Base-by-base conservation (phyloP, 768 basidiomycete species). In the Porphyrellus cyaneotinctus region DNA sequence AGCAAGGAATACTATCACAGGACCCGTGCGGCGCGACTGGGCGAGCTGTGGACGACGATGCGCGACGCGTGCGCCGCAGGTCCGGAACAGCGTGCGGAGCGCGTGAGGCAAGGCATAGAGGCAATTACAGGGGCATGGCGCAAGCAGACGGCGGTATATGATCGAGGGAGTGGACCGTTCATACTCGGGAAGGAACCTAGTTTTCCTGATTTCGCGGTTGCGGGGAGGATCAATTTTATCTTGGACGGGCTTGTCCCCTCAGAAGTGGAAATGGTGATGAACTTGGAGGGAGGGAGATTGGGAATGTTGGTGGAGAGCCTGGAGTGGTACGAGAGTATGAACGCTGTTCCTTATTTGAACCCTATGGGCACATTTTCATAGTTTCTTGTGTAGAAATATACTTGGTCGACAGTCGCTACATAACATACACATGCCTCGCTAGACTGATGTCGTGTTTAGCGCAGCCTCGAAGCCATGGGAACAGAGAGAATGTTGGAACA, bases 1-100 rank as follows among this genome's bases (percentile, higher is more conserved):
- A 75, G 75, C 60, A 55, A 64, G 54, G 66, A 52, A 10, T 75
- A 74, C 57, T 82, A 77, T 60, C 62, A 72, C 28, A 57, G 53
- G 8, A 77, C 74, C 1, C 64, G 75, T 17, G 64, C 67, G 26
- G 52, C 46, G 5, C 43, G 38, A 2, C 71, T 72, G 41, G 76
- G 78, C 0, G 60, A 63, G 33, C 57, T 74, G 45, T 76, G 78
- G 59, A 69, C 73, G 33, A 43, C 73, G 18, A 49, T 64, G 4
- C 57, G 54, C 15, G 47, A 37, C 14, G 53, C 39, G 58, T 54
- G 49, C 20, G 64, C 13, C 64, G 70, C 35, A 56, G 55, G 48
- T 8, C 23, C 37, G 55, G 68, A 74, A 22, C 60, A 52, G 23
- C 57, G 69, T 10, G 63, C 58, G 11, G 64, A 47, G 8, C 35